Evolutionary conservation across 768 basidiomycete species (phyloP).

Genomic region (Zangia roseola): DNA sequence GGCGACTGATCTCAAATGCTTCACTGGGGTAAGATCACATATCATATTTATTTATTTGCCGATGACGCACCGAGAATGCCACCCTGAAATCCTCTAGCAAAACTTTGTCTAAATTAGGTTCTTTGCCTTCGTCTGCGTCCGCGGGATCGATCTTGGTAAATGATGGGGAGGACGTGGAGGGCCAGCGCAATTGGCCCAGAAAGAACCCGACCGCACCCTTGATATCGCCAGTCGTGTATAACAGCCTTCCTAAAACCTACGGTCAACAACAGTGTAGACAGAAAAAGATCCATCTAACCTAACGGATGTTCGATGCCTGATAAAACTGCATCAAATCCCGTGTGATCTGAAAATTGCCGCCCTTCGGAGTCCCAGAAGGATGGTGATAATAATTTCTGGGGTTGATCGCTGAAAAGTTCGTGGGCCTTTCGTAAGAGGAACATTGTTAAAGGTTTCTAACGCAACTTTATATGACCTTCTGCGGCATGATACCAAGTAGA

Average conservation of each 20-base stretch:
- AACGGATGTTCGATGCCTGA: slow-evolving; percentile 79
- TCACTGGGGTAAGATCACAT: neutral
- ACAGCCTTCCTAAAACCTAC: slow-evolving; percentile 60
- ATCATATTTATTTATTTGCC: neutral
- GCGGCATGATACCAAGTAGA: slow-evolving; percentile 4
- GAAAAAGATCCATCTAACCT: slow-evolving; percentile 40
- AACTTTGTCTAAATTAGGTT: slow-evolving; percentile 56
- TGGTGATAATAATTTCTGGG: slow-evolving; percentile 63
- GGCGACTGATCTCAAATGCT: slow-evolving; percentile 75
- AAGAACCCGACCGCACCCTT: slow-evolving; percentile 77
- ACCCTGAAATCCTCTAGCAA: slow-evolving; percentile 87
- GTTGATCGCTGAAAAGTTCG: slow-evolving; percentile 52
- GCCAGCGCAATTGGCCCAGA: slow-evolving; percentile 62
- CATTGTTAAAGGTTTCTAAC: slow-evolving; percentile 82
- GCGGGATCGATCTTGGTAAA: slow-evolving; percentile 14
- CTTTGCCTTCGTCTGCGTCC: slow-evolving; percentile 28
- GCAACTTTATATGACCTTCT: slow-evolving; percentile 1
- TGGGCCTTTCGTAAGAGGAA: slow-evolving; percentile 75
- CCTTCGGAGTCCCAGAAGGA: slow-evolving; percentile 81
- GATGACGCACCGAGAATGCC: slow-evolving; percentile 68
- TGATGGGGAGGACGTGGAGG: slow-evolving; percentile 23
- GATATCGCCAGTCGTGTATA: slow-evolving; percentile 89
- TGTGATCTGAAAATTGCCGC: slow-evolving; percentile 34
- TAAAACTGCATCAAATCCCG: slow-evolving; percentile 61
- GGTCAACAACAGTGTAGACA: slow-evolving; percentile 8